Evolutionary conservation across 768 basidiomycete genomes (phyloP).

Genomic region (Hemileccinum rubropunctum): DNA sequence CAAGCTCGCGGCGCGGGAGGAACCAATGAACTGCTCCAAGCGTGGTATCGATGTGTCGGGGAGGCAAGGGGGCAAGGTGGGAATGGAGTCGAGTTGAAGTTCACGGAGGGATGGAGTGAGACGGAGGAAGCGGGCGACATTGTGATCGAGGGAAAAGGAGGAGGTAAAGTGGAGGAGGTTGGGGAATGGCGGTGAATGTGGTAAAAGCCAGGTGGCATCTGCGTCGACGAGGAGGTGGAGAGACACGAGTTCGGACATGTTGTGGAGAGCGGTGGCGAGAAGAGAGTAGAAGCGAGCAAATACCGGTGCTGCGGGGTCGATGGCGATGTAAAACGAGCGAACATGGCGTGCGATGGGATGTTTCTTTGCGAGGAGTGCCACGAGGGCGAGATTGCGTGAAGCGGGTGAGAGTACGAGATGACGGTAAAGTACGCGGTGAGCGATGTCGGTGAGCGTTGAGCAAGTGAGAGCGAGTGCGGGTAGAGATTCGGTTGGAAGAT

Average conservation of each 20-base stretch:
- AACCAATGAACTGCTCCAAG: constrained; percentile 61
- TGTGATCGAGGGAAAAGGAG: constrained; percentile 58
- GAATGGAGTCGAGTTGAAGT: constrained; percentile 48
- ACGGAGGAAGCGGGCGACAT: constrained; percentile 58
- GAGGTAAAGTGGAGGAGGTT: constrained; percentile 54
- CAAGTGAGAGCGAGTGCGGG: constrained; percentile 45
- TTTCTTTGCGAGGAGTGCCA: constrained; percentile 54
- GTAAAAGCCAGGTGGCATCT: constrained; percentile 53
- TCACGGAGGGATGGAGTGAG: constrained; percentile 53
- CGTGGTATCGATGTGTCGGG: constrained; percentile 36
- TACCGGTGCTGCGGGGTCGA: constrained; percentile 40
- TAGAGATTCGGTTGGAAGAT: constrained; percentile 38
- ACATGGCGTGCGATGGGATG: constrained; percentile 62
- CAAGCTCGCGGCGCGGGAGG: constrained; percentile 49
- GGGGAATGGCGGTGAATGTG: constrained; percentile 36
- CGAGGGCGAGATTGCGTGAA: constrained; percentile 45
- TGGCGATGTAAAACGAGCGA: constrained; percentile 55
- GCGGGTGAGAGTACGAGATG: constrained; percentile 44
- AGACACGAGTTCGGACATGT: constrained; percentile 59
- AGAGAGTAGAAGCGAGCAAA: constrained; percentile 46
- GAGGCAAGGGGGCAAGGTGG: constrained; percentile 21
- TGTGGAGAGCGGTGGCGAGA: constrained; percentile 51
- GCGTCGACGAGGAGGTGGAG: constrained; percentile 50
- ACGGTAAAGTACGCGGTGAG: constrained; percentile 64
- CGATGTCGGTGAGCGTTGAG: constrained; percentile 43